Evolutionary conservation across 495 filamentous ascomycete genomes (phyloP).

Genomic region (Thozetella sp.): DNA sequence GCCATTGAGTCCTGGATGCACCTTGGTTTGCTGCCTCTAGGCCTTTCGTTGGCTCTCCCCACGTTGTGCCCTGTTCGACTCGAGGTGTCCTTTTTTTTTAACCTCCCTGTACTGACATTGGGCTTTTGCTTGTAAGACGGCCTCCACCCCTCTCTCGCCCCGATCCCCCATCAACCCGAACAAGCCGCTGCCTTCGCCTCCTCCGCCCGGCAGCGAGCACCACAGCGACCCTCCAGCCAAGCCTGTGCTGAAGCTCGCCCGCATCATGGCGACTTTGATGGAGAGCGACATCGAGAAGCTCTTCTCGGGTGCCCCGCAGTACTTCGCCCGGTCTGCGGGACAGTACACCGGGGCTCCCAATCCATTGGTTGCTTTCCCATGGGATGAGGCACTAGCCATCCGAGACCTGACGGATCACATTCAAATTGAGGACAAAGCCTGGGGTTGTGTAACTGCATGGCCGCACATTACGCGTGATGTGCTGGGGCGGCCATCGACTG

Average conservation of each 20-base stretch:
- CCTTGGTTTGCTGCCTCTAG: too few species aligned
- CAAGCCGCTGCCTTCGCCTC: conserved; percentile 54
- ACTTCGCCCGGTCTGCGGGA: conserved; percentile 59
- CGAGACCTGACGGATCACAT: conserved; percentile 65
- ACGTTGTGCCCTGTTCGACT: too few species aligned
- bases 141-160: conserved; percentile 18
- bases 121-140: conserved; percentile 6
- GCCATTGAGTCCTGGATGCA: too few species aligned
- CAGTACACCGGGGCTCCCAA: conserved; percentile 56
- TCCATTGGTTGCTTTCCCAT: conserved; percentile 70
- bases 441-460: conserved; percentile 51
- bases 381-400: conserved; percentile 64
- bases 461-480: conserved; percentile 49
- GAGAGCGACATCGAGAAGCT: conserved; percentile 66
- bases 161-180: conserved; percentile 45
- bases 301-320: conserved; percentile 79
- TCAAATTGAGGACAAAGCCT: conserved; percentile 56
- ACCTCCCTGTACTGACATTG: too few species aligned
- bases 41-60: too few species aligned
- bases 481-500: conserved; percentile 36
- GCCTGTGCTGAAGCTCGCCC: conserved; percentile 45
- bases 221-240: conserved; percentile 33
- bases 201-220: conserved; percentile 44
- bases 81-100: too few species aligned
- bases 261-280: conserved; percentile 59